Evolutionary conservation across 176 grass and related monocot genomes (phyloP).

Genomic region (Paspalum notatum): DNA sequence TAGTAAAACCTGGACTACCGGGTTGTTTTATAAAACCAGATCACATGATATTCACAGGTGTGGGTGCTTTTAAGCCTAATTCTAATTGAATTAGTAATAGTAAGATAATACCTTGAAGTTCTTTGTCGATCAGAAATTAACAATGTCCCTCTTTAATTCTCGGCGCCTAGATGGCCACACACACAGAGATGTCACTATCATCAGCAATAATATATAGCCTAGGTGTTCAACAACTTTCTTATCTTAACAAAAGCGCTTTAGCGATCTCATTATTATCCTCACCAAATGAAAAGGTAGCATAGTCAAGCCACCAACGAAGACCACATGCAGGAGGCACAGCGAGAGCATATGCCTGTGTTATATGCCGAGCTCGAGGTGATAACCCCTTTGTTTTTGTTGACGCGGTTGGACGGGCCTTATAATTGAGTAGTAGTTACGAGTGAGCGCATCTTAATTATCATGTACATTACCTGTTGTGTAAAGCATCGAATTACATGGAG

Average conservation of each 20-base stretch:
- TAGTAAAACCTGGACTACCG: too few species aligned
- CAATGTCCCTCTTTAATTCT: too few species aligned
- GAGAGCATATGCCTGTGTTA: constrained; percentile 48
- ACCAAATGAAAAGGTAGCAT: neutral
- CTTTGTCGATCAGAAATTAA: too few species aligned
- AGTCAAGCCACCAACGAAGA: constrained; percentile 13
- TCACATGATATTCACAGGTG: too few species aligned
- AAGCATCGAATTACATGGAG: constrained; percentile 32
- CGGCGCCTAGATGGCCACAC: neutral
- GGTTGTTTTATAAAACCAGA: too few species aligned
- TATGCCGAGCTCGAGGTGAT: constrained; percentile 32
- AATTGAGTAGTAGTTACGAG: constrained; percentile 1
- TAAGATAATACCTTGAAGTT: too few species aligned
- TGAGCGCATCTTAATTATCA: constrained; percentile 33
- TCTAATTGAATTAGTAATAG: too few species aligned
- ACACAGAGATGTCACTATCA: constrained; percentile 6
- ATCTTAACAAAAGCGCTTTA: constrained; percentile 1
- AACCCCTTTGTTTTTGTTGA: neutral
- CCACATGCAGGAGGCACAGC: neutral
- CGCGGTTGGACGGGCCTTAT: neutral
- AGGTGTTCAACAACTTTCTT: constrained; percentile 1
- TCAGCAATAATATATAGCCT: constrained; percentile 9
- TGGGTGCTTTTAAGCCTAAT: too few species aligned
- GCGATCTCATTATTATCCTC: constrained; percentile 1
- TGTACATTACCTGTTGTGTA: constrained; percentile 27